Conservation (phyloP, 345 rosid genomes). For the Iberis pinnata region DNA sequence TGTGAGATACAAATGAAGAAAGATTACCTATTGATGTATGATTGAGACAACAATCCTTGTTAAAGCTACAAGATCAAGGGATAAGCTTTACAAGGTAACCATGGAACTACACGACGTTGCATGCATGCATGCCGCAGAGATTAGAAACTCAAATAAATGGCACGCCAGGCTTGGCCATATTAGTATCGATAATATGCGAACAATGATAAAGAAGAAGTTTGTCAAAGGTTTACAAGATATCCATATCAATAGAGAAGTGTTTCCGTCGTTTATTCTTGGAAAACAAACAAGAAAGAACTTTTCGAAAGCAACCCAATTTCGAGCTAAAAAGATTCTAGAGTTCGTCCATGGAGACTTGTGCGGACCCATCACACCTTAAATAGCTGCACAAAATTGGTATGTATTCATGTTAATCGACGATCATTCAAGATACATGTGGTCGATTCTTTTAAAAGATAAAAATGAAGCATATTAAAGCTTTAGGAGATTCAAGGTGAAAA, state of each 20-base stretch:
- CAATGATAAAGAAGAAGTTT: too few species aligned
- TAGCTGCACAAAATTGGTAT: not conserved
- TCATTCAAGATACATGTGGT: not conserved
- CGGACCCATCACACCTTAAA: not conserved
- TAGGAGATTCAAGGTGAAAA: not conserved
- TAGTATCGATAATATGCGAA: too few species aligned
- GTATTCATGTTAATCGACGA: not conserved
- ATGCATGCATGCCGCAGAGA: too few species aligned
- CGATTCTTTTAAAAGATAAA: not conserved
- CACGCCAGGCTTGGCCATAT: too few species aligned
- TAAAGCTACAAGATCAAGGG: not conserved
- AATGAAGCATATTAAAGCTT: not conserved
- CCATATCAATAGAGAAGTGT: not conserved
- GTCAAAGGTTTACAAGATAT: not conserved
- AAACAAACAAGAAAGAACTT: not conserved
- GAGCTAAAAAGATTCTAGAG: not conserved
- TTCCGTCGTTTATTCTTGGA: not conserved
- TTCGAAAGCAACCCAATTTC: not conserved
- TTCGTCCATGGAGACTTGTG: not conserved
- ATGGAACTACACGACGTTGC: too few species aligned
- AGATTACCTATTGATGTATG: not conserved
- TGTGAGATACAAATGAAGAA: not conserved
- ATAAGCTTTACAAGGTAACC: too few species aligned
- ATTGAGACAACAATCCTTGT: not conserved
- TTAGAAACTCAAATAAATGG: too few species aligned